Conservation (phyloP, 2,329 filamentous ascomycete genomes). For the Tothia fuscella region DNA sequence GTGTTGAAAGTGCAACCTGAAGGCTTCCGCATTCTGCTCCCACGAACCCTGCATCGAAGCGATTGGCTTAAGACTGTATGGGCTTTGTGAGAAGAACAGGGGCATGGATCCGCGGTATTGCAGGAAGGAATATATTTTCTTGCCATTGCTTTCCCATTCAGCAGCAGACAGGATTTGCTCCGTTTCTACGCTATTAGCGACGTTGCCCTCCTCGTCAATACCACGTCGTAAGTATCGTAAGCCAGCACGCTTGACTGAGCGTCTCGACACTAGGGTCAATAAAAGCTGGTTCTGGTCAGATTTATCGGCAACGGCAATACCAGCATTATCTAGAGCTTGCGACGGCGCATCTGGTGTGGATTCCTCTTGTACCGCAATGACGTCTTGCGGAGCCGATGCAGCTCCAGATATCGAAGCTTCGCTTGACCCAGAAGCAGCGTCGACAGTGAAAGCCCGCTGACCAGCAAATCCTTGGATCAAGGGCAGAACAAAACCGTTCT, state of each 20-base stretch:
- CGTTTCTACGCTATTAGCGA: slow-evolving; percentile 86
- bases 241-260: slow-evolving; percentile 76
- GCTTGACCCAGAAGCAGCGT: slow-evolving; percentile 21
- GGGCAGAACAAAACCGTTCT: slow-evolving; percentile 62
- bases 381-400: slow-evolving; percentile 21
- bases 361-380: slow-evolving; percentile 17
- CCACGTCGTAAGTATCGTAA: slow-evolving; percentile 82
- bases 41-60: slow-evolving; percentile 71
- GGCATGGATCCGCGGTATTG: slow-evolving; percentile 88
- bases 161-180: slow-evolving; percentile 78
- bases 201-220: slow-evolving; percentile 76
- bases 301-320: slow-evolving; percentile 20
- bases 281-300: slow-evolving; percentile 43
- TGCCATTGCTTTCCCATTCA: slow-evolving; percentile 41
- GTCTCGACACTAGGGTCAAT: slow-evolving; percentile 82
- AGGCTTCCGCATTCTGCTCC: slow-evolving; percentile 66
- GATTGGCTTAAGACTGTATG: slow-evolving; percentile 82
- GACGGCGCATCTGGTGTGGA: slow-evolving; percentile 11
- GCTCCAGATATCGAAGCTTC: slow-evolving; percentile 21
- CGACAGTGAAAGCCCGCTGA: slow-evolving; percentile 67
- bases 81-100: slow-evolving; percentile 87
- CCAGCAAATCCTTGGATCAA: slow-evolving; percentile 92
- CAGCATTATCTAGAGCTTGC: slow-evolving; percentile 9
- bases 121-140: slow-evolving; percentile 67
- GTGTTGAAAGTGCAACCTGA: slow-evolving; percentile 65